These are phyloP conservation scores for Nicotiana noctiflora DNA, from an alignment of 257 asterid genomes.

Conservation along the genomic window DNA sequence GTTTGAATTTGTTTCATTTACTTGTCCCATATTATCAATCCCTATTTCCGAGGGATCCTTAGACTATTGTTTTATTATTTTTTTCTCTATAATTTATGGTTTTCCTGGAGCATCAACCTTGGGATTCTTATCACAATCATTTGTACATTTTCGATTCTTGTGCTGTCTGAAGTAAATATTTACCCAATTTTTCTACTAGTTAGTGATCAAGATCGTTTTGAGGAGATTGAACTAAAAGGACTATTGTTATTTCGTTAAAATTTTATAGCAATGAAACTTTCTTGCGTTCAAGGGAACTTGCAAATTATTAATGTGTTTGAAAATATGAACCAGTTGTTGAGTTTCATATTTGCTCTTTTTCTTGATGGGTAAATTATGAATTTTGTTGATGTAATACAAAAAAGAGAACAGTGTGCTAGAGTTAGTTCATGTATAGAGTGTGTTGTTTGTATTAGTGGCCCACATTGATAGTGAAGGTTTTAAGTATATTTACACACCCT, in stretches of 20 bases:
- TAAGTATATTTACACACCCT: no score
- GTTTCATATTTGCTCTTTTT: background rate
- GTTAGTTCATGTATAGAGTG: no score
- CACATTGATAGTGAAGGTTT: no score
- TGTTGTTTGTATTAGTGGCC: no score
- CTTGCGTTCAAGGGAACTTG: background rate
- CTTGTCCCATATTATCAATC: background rate
- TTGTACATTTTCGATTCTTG: background rate
- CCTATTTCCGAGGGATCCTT: background rate
- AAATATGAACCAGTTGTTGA: background rate
- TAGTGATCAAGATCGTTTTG: background rate
- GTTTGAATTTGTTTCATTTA: background rate
- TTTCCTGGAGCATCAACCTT: background rate
- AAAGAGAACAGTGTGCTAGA: no score
- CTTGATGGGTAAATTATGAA: no score
- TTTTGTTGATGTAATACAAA: no score
- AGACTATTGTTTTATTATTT: background rate
- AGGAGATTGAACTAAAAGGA: background rate
- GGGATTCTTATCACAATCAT: background rate
- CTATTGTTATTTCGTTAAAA: background rate
- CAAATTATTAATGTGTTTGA: background rate
- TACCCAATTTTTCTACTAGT: background rate
- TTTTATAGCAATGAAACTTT: background rate
- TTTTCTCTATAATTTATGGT: slow-evolving; percentile 1
- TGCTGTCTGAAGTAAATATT: background rate